Percentiles rank a stretch among this genome's conserved stretches.
Conservation (phyloP, 2,329 filamentous ascomycete genomes). For the Aureobasidium namibiae region DNA sequence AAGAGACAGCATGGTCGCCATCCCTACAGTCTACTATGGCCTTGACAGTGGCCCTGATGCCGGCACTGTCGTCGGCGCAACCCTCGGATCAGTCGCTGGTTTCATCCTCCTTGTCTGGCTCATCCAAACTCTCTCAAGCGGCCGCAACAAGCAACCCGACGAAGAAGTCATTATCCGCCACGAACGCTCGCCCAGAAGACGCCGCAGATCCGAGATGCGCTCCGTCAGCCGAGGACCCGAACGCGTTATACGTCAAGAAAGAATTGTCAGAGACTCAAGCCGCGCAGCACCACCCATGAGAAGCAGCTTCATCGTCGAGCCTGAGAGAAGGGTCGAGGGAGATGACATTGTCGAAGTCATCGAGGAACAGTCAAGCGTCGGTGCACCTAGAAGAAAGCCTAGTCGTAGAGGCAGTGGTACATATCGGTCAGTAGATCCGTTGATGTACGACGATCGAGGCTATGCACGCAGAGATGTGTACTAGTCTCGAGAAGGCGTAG, state of each 20-base stretch:
- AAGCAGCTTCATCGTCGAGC: constrained; percentile 35
- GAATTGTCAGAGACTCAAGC: constrained; percentile 25
- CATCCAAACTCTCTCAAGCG: constrained; percentile 33
- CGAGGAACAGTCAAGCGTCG: constrained; percentile 45
- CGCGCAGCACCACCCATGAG: constrained; percentile 13
- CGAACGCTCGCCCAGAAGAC: constrained; percentile 21
- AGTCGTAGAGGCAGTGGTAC: constrained; percentile 32
- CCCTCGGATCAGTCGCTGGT: constrained; percentile 45
- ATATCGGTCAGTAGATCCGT: constrained; percentile 43
- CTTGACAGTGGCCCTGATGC: constrained; percentile 45
- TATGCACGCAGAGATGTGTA: constrained; percentile 13
- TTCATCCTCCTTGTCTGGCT: constrained; percentile 48
- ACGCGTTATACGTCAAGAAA: constrained; percentile 26
- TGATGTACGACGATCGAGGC: constrained; percentile 30
- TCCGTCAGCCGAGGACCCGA: constrained; percentile 24
- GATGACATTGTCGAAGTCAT: constrained; percentile 52
- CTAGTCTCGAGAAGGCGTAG: background rate
- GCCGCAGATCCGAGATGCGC: constrained; percentile 27
- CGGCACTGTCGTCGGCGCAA: constrained; percentile 53
- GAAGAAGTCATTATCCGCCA: constrained; percentile 24
- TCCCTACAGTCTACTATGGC: constrained; percentile 54
- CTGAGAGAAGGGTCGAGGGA: constrained; percentile 36
- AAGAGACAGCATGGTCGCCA: constrained; percentile 33
- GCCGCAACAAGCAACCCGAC: constrained; percentile 20
- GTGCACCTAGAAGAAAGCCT: constrained; percentile 28